A percentile compares a stretch with the other conserved stretches of the same genome.
Evolutionary conservation across 768 basidiomycete species (phyloP).

Genomic region (Goffeauzyma gilvescens): DNA sequence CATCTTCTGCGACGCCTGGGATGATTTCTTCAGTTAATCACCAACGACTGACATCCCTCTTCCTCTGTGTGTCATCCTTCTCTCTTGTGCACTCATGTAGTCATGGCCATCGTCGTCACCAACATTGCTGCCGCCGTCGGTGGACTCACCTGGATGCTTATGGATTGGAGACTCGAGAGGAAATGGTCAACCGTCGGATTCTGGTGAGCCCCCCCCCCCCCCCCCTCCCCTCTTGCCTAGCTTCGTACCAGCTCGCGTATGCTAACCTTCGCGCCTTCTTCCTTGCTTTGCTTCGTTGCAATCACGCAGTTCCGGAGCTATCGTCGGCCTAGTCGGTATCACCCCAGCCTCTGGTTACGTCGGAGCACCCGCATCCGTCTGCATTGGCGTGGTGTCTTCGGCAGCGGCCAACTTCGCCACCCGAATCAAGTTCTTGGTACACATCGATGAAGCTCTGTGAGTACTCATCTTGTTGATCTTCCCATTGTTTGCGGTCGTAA

Average conservation of each 20-base stretch:
- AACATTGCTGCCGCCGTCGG: constrained; percentile 63
- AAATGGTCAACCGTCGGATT: constrained; percentile 82
- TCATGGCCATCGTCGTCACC: constrained; percentile 71
- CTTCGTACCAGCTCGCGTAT: constrained; percentile 74
- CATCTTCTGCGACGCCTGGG: too few relatives aligned
- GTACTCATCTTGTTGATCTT: too few relatives aligned
- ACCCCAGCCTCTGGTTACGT: constrained; percentile 74
- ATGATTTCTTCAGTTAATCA: too few relatives aligned
- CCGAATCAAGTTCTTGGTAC: constrained; percentile 46
- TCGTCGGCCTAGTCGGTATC: constrained; percentile 44
- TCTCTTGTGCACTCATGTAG: constrained; percentile 42
- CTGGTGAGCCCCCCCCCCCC: too few relatives aligned
- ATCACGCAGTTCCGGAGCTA: too few relatives aligned
- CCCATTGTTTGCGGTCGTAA: too few relatives aligned
- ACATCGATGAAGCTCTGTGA: constrained; percentile 74
- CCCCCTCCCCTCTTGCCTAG: too few relatives aligned
- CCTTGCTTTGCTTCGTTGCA: too few relatives aligned
- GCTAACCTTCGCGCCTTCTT: constrained; percentile 11
- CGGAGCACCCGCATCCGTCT: constrained; percentile 43
- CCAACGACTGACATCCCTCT: too few relatives aligned
- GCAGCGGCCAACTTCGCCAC: constrained; percentile 65
- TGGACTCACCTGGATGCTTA: constrained; percentile 55
- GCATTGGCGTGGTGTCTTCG: constrained; percentile 52
- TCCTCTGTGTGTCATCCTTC: too few relatives aligned
- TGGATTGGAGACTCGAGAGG: constrained; percentile 59